Conservation (phyloP, 2,329 filamentous ascomycete species). For the Aspergillus sergii region DNA sequence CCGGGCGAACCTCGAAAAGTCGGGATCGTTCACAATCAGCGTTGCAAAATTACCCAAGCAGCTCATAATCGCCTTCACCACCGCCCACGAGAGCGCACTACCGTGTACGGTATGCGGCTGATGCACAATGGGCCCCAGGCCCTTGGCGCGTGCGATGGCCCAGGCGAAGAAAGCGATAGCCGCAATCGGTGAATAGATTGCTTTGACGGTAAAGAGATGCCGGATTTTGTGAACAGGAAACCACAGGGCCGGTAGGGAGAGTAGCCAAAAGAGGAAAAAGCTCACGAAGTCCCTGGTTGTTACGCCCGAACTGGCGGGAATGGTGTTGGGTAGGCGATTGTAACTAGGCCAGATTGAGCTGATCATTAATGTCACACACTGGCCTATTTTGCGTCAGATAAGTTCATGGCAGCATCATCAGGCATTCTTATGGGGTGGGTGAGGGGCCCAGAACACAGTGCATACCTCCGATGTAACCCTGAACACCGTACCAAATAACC, state of each 20-base stretch:
- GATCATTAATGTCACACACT: constrained; percentile 89
- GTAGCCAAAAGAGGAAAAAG: constrained; percentile 86
- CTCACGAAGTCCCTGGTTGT: constrained; percentile 74
- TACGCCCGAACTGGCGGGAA: constrained; percentile 67
- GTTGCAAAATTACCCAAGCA: constrained; percentile 90
- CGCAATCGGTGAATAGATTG: constrained; percentile 79
- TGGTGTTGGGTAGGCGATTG: constrained; percentile 66
- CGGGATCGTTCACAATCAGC: constrained; percentile 76
- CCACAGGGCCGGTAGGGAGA: constrained; percentile 81
- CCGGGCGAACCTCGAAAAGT: constrained; percentile 80
- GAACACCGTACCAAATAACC: constrained; percentile 83
- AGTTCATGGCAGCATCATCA: neutral
- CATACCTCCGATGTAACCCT: constrained; percentile 69
- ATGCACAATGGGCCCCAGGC: constrained; percentile 78
- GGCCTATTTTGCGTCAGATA: constrained; percentile 46
- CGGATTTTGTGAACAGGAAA: constrained; percentile 87
- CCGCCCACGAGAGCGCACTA: constrained; percentile 73
- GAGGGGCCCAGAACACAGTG: neutral
- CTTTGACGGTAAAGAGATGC: constrained; percentile 89
- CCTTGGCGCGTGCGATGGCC: constrained; percentile 78
- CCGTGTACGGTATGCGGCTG: constrained; percentile 67
- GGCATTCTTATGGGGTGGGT: neutral
- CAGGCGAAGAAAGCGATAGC: constrained; percentile 86
- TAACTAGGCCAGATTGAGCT: constrained; percentile 72
- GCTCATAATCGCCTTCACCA: constrained; percentile 84